These are phyloP conservation scores for Trypanosoma cruzi DNA, from an alignment of 208 protist genomes.

Conservation along the genomic window DNA sequence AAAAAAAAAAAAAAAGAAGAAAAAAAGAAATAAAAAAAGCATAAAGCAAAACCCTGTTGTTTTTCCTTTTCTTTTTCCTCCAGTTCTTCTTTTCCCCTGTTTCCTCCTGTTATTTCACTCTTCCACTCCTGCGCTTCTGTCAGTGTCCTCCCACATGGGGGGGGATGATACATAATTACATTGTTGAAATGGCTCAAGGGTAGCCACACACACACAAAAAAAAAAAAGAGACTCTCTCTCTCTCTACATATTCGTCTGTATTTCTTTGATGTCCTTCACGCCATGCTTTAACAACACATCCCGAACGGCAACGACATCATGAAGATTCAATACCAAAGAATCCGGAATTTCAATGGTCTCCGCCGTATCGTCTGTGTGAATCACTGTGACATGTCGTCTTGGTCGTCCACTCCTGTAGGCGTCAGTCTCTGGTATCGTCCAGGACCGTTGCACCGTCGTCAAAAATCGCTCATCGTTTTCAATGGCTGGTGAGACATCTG, in stretches of 20 bases:
- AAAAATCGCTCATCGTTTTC: constrained; percentile 87
- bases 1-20: neutral
- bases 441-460: constrained; percentile 57
- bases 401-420: constrained; percentile 56
- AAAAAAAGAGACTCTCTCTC: constrained; percentile 22
- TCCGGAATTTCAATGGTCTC: constrained; percentile 65
- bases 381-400: constrained; percentile 54
- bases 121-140: neutral
- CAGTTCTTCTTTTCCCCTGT: neutral
- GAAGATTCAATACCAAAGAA: constrained; percentile 59
- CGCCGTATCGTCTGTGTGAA: constrained; percentile 60
- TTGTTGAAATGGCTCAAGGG: neutral
- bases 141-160: neutral
- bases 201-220: neutral
- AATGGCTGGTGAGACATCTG: constrained; percentile 80
- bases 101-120: neutral
- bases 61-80: neutral
- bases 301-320: constrained; percentile 50
- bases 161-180: neutral
- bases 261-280: constrained; percentile 65
- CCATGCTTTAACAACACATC: constrained; percentile 64
- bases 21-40: constrained; percentile 21
- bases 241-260: constrained; percentile 27
- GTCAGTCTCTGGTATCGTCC: constrained; percentile 73
- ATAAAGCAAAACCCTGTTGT: neutral